phyloP scores from a whole-genome alignment of 2,329 filamentous ascomycete species.

The Mariannaea elegans region DNA sequence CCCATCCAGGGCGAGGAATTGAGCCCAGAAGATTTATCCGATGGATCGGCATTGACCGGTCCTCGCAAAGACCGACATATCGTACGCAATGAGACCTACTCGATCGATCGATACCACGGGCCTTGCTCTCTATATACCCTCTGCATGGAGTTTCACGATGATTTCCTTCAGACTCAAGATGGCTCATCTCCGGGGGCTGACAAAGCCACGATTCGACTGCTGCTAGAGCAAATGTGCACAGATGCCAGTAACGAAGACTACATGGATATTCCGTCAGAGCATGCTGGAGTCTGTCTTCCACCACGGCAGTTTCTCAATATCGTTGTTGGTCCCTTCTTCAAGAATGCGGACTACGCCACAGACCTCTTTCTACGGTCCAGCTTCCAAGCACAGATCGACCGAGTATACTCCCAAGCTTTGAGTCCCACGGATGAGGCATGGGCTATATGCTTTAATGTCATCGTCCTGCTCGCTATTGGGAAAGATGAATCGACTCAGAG shows the following conservation, averaged over 20 bases:
- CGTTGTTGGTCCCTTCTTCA: slow-evolving; percentile 38
- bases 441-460: slow-evolving; percentile 39
- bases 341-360: slow-evolving; percentile 35
- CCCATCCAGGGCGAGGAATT: slow-evolving; percentile 20
- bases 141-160: slow-evolving; percentile 37
- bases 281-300: slow-evolving; percentile 30
- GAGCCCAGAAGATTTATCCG: slow-evolving; percentile 9
- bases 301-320: slow-evolving; percentile 39
- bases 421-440: slow-evolving; percentile 35
- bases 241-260: slow-evolving; percentile 34
- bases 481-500: slow-evolving; percentile 34
- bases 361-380: slow-evolving; percentile 34
- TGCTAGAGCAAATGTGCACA: slow-evolving; percentile 35
- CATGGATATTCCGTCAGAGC: slow-evolving; percentile 31
- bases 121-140: slow-evolving; percentile 38
- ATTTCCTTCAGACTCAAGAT: slow-evolving; percentile 14
- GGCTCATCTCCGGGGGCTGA: slow-evolving; percentile 6
- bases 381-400: slow-evolving; percentile 36
- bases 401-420: slow-evolving; percentile 34
- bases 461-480: slow-evolving; percentile 36
- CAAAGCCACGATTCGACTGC: slow-evolving; percentile 4
- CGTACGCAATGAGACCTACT: slow-evolving; percentile 28
- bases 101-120: slow-evolving; percentile 36
- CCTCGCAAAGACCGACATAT: slow-evolving; percentile 30
- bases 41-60: background rate